Evolutionary conservation across 805 yeast species (phyloP).

Genomic region (Metschnikowia cerradonensis): DNA sequence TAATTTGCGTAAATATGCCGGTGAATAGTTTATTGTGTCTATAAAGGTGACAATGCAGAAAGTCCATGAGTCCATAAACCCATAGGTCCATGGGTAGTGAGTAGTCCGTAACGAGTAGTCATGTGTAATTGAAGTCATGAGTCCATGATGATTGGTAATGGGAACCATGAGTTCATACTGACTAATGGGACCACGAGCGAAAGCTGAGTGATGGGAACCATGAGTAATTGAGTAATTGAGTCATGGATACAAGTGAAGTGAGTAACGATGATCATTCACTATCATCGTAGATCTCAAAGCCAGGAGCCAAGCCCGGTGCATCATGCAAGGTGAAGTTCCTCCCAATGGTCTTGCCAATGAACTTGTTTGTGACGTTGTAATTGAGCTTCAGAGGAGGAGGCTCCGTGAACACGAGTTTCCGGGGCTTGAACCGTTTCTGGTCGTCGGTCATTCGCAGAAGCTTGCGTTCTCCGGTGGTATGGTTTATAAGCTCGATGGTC

Average conservation of each 20-base stretch:
- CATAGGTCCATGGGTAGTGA: too few species aligned
- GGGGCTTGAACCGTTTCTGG: slow-evolving; percentile 14
- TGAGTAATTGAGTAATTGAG: too few species aligned
- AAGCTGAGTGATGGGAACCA: too few species aligned
- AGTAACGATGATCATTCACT: too few species aligned
- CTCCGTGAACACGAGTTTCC: slow-evolving; percentile 16
- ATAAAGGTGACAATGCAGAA: background rate
- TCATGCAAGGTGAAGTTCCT: slow-evolving; percentile 14
- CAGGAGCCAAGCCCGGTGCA: slow-evolving; percentile 10
- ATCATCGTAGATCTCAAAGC: slow-evolving; percentile 15
- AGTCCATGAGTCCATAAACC: too few species aligned
- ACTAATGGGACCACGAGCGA: too few species aligned
- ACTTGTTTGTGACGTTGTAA: slow-evolving; percentile 14
- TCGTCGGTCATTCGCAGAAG: slow-evolving; percentile 10
- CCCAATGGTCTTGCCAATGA: slow-evolving; percentile 16
- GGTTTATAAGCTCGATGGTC: slow-evolving; percentile 14
- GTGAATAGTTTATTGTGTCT: background rate
- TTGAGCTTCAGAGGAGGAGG: slow-evolving; percentile 7
- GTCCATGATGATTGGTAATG: too few species aligned
- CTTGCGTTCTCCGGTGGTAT: slow-evolving; percentile 14
- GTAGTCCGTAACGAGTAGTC: too few species aligned
- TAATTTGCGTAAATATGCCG: slow-evolving; percentile 32
- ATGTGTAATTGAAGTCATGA: too few species aligned
- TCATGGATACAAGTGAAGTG: too few species aligned
- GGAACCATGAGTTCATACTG: too few species aligned